These are phyloP conservation scores for Centella asiatica DNA, from an alignment of 129 eudicot species.

Conservation along the genomic window DNA sequence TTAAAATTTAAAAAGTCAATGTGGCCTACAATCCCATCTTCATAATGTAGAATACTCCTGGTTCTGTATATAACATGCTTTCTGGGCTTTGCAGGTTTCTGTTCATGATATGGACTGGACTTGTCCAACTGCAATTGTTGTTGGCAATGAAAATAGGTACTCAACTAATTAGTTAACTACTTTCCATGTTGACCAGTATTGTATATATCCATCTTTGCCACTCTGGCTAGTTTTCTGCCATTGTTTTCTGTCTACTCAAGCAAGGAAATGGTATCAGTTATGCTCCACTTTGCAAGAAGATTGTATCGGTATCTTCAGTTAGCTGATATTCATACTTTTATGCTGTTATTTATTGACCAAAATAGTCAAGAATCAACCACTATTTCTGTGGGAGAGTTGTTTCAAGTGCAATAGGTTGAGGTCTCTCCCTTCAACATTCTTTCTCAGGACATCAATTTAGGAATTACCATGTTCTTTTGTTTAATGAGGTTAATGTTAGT, in stretches of 20 bases:
- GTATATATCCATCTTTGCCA: neutral
- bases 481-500: neutral
- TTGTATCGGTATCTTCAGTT: too few relatives aligned
- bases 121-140: constrained; percentile 77
- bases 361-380: too few relatives aligned
- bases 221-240: neutral
- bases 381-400: neutral
- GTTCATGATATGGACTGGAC: constrained; percentile 89
- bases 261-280: too few relatives aligned
- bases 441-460: neutral
- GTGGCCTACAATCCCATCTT: too few relatives aligned
- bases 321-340: too few relatives aligned
- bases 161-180: neutral
- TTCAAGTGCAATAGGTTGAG: neutral
- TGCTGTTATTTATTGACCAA: too few relatives aligned
- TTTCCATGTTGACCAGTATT: neutral
- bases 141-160: constrained; percentile 80
- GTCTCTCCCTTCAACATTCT: neutral
- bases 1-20: too few relatives aligned
- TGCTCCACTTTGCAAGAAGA: too few relatives aligned
- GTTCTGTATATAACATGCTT: constrained; percentile 3
- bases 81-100: constrained; percentile 45
- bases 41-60: too few relatives aligned
- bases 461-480: neutral
- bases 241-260: too few relatives aligned